Percentiles rank a stretch among this genome's conserved stretches.
Conservation (phyloP, 1,284 basidiomycete genomes). For the Grifola frondosa region DNA sequence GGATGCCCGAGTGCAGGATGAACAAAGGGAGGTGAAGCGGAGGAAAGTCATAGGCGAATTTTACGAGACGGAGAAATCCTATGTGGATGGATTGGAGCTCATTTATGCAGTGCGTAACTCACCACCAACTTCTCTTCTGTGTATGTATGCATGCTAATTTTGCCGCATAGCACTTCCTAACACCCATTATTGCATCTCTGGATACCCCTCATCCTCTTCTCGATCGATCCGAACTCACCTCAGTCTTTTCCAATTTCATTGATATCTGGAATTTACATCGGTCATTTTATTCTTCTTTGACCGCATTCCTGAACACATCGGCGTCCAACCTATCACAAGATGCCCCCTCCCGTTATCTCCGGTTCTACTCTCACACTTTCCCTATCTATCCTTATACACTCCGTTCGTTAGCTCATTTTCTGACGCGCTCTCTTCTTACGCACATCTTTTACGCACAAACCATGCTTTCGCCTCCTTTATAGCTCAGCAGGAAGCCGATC, state of each 20-base stretch:
- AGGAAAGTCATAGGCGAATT: conserved; percentile 69
- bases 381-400: conserved; percentile 69
- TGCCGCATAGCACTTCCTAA: conserved; percentile 67
- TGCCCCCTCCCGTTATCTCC: conserved; percentile 41
- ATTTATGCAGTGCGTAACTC: conserved; percentile 66
- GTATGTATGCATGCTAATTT: neutral
- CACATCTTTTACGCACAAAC: conserved; percentile 49
- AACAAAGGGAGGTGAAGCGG: conserved; percentile 39
- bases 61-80: conserved; percentile 76
- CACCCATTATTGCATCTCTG: conserved; percentile 71
- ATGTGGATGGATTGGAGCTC: conserved; percentile 77
- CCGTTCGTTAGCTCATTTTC: conserved; percentile 81
- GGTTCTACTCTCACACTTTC: conserved; percentile 48
- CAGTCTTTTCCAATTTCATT: conserved; percentile 86
- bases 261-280: conserved; percentile 90
- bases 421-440: conserved; percentile 57
- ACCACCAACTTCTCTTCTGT: conserved; percentile 2
- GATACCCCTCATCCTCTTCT: conserved; percentile 67
- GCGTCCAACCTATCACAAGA: conserved; percentile 18
- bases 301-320: conserved; percentile 41
- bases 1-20: conserved; percentile 33
- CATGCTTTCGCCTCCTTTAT: conserved; percentile 62
- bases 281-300: conserved; percentile 69
- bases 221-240: conserved; percentile 65
- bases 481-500: conserved; percentile 57